These are phyloP conservation scores for Colletotrichum graminicola DNA, from an alignment of 2,329 filamentous ascomycete genomes.

Conservation along the genomic window DNA sequence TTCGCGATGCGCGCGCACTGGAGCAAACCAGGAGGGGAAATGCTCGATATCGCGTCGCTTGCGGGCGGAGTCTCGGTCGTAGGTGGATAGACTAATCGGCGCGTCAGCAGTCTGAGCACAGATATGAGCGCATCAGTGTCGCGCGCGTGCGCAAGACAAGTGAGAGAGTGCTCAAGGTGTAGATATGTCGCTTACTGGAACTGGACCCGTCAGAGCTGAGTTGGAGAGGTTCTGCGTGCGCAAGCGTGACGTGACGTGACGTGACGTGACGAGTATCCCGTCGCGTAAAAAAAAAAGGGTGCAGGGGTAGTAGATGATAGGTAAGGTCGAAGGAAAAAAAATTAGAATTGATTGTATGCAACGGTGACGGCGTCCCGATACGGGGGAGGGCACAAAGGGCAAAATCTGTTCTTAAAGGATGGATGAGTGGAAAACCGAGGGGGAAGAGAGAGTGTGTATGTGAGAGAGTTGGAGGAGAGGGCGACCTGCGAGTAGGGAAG, in stretches of 20 bases:
- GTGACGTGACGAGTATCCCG: conserved; percentile 9
- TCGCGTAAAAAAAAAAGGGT: conserved; percentile 32
- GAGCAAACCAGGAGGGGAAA: conserved; percentile 3
- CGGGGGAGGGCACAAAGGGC: conserved; percentile 21
- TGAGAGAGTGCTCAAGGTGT: neutral
- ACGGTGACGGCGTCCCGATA: conserved; percentile 27
- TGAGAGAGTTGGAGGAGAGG: conserved; percentile 3
- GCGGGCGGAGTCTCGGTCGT: conserved; percentile 6
- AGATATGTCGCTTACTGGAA: conserved; percentile 27
- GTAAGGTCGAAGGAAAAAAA: conserved; percentile 24
- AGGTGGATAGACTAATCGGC: conserved; percentile 24
- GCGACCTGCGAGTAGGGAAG: conserved; percentile 23
- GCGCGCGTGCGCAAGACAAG: conserved; percentile 13
- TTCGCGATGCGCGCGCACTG: conserved; percentile 20
- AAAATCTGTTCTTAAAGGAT: conserved; percentile 32
- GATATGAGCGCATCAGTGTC: conserved; percentile 12
- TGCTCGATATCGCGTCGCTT: conserved; percentile 20
- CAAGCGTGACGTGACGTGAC: conserved; percentile 34
- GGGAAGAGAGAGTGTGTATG: conserved; percentile 8
- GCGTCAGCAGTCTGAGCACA: conserved; percentile 36
- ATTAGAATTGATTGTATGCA: conserved; percentile 34
- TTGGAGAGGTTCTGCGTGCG: conserved; percentile 5
- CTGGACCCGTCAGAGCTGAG: conserved; percentile 22
- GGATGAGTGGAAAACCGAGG: conserved; percentile 7
- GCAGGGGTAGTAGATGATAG: conserved; percentile 5